Evolutionary conservation across 805 yeast species (phyloP).

Genomic region (Suhomyces prunicola): DNA sequence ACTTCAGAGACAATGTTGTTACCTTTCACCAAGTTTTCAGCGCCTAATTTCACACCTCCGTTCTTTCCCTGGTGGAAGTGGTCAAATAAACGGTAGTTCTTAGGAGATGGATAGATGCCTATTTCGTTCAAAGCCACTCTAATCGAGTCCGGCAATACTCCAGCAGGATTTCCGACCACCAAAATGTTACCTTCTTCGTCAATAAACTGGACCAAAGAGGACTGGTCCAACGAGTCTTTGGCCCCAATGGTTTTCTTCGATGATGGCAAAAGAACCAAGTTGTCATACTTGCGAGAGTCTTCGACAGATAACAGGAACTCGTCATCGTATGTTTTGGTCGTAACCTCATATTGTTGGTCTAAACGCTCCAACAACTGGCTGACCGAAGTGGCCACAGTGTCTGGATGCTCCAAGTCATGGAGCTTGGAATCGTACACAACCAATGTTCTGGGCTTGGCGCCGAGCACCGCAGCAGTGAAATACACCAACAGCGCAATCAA

Average conservation of each 20-base stretch:
- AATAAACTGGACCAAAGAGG: slow-evolving; percentile 54
- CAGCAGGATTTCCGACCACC: slow-evolving; percentile 50
- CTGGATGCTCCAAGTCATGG: slow-evolving; percentile 16
- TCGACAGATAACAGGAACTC: slow-evolving; percentile 21
- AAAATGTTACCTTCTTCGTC: slow-evolving; percentile 73
- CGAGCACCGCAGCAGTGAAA: slow-evolving; percentile 2
- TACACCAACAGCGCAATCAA: background rate
- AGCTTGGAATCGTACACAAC: slow-evolving; percentile 32
- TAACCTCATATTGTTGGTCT: slow-evolving; percentile 13
- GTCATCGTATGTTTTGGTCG: slow-evolving; percentile 21
- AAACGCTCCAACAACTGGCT: slow-evolving; percentile 22
- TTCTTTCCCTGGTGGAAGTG: slow-evolving; percentile 47
- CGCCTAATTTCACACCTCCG: slow-evolving; percentile 26
- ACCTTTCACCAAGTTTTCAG: slow-evolving; percentile 22
- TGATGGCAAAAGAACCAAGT: slow-evolving; percentile 35
- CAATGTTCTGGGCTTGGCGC: slow-evolving; percentile 14
- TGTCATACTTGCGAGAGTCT: slow-evolving; percentile 23
- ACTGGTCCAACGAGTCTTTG: slow-evolving; percentile 28
- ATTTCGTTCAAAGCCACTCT: slow-evolving; percentile 70
- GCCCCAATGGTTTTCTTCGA: slow-evolving; percentile 30
- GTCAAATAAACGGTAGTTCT: slow-evolving; percentile 60
- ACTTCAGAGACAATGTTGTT: slow-evolving; percentile 8
- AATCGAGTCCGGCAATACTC: slow-evolving; percentile 39
- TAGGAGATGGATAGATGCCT: slow-evolving; percentile 83
- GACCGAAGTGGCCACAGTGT: slow-evolving; percentile 14